Evolutionary conservation across 768 basidiomycete genomes (phyloP).

Genomic region (Hemileccinum impolitum): DNA sequence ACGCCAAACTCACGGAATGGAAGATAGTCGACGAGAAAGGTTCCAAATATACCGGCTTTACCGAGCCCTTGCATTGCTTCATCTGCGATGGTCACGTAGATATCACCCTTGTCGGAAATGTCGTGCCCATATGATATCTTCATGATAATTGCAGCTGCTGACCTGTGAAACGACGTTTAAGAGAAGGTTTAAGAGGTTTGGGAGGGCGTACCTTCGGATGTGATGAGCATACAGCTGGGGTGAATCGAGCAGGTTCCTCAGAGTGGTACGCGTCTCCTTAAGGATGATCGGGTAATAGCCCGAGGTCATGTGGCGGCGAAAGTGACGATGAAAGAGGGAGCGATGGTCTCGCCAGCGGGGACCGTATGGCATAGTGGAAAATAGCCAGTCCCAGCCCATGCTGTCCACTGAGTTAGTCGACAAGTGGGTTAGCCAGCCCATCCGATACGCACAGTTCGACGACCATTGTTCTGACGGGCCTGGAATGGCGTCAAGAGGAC

Average conservation of each 20-base stretch:
- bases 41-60: slow-evolving; percentile 41
- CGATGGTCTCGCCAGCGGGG: slow-evolving; percentile 36
- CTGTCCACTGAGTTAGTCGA: slow-evolving; percentile 19
- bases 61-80: slow-evolving; percentile 35
- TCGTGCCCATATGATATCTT: slow-evolving; percentile 40
- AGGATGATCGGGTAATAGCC: slow-evolving; percentile 27
- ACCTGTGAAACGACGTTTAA: slow-evolving; percentile 15
- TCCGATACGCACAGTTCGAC: slow-evolving; percentile 37
- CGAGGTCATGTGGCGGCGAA: slow-evolving; percentile 26
- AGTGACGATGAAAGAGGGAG: slow-evolving; percentile 37
- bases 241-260: slow-evolving; percentile 35
- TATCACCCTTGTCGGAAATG: slow-evolving; percentile 36
- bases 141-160: slow-evolving; percentile 38
- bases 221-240: slow-evolving; percentile 38
- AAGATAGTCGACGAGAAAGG: slow-evolving; percentile 40
- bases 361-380: slow-evolving; percentile 41
- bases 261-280: slow-evolving; percentile 36
- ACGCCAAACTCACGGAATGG: slow-evolving; percentile 25
- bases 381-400: slow-evolving; percentile 48
- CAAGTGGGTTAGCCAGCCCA: background rate
- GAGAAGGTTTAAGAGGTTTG: background rate
- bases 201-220: slow-evolving; percentile 30
- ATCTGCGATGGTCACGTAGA: slow-evolving; percentile 41
- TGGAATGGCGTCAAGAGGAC: background rate
- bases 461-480: slow-evolving; percentile 42